phyloP scores from a whole-genome alignment of 192 early-diverging fungal genomes.

The Coemansia sp. region DNA sequence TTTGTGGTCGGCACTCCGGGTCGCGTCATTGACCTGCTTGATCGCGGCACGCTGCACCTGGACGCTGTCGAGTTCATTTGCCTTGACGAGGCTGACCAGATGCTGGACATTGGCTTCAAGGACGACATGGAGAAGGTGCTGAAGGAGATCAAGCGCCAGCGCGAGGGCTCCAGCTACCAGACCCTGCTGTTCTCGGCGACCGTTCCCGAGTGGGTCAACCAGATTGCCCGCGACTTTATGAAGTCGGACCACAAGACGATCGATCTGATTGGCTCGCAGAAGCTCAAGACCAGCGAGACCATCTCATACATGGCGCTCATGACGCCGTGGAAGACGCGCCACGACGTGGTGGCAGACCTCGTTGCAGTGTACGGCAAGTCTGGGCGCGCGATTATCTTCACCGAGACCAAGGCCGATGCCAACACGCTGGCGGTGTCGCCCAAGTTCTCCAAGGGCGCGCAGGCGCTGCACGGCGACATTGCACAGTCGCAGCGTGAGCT shows the following conservation, averaged over 20 bases:
- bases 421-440: slow-evolving; percentile 81
- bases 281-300: slow-evolving; percentile 86
- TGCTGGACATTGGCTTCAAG: slow-evolving; percentile 97
- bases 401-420: slow-evolving; percentile 89
- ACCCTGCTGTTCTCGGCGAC: slow-evolving; percentile 97
- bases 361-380: slow-evolving; percentile 84
- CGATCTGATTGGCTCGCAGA: slow-evolving; percentile 83
- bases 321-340: slow-evolving; percentile 84
- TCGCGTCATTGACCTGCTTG: slow-evolving; percentile 78
- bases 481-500: slow-evolving; percentile 83
- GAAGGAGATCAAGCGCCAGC: slow-evolving; percentile 80
- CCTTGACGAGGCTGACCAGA: slow-evolving; percentile 94
- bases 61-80: slow-evolving; percentile 70
- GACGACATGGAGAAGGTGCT: slow-evolving; percentile 87
- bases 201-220: slow-evolving; percentile 71
- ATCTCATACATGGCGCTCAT: slow-evolving; percentile 84
- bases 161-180: slow-evolving; percentile 63
- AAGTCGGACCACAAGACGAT: slow-evolving; percentile 66
- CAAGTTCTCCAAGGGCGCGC: slow-evolving; percentile 76
- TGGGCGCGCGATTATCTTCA: slow-evolving; percentile 90
- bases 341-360: slow-evolving; percentile 91
- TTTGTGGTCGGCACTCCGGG: slow-evolving; percentile 96
- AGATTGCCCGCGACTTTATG: slow-evolving; percentile 69
- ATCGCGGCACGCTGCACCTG: slow-evolving; percentile 70
- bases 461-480: slow-evolving; percentile 89